phyloP scores from a whole-genome alignment of 148 eudicot genomes.

The Spergularia bocconei region DNA sequence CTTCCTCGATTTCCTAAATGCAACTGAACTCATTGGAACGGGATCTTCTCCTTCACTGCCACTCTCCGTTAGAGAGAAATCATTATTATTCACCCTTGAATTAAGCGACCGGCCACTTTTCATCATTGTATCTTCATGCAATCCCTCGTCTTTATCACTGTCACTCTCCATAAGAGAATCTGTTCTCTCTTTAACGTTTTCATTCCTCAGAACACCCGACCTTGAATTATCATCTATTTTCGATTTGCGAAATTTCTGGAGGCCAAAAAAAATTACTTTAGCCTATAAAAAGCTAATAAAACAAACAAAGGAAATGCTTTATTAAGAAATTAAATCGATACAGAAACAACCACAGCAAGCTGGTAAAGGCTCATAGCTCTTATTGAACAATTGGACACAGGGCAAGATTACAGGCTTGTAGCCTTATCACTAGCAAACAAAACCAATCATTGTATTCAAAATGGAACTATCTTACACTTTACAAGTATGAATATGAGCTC shows the following conservation, averaged over 20 bases:
- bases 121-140: conserved; percentile 11
- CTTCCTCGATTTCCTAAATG: conserved; percentile 19
- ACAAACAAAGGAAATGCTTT: not conserved
- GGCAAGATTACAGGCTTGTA: not conserved
- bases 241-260: conserved; percentile 38
- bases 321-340: not conserved
- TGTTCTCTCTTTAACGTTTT: conserved; percentile 7
- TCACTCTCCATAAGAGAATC: conserved; percentile 15
- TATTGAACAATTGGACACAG: not conserved
- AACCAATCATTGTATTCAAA: not conserved
- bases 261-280: not conserved
- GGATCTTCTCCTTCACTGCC: conserved; percentile 13
- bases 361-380: not conserved
- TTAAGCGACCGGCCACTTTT: not conserved
- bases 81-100: conserved; percentile 11
- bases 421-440: not conserved
- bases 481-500: not conserved
- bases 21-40: conserved; percentile 8
- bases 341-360: not conserved
- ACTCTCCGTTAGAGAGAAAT: conserved; percentile 8
- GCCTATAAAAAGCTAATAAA: not conserved
- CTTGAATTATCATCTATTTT: conserved; percentile 17
- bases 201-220: not conserved
- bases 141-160: conserved; percentile 19
- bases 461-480: not conserved